These are phyloP conservation scores for Dalbergia cultrata DNA, from an alignment of 306 rosid species.

Conservation along the genomic window DNA sequence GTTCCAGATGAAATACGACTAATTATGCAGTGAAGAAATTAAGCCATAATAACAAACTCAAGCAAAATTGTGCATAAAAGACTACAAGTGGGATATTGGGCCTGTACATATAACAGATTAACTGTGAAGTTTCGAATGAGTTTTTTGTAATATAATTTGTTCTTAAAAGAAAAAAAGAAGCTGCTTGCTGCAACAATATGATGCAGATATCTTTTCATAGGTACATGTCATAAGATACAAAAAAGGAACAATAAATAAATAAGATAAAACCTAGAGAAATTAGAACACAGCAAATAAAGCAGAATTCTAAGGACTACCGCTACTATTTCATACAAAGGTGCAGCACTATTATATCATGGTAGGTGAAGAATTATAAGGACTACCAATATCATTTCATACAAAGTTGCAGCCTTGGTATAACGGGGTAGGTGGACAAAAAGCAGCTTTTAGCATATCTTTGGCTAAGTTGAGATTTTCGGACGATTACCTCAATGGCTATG, in stretches of 20 bases:
- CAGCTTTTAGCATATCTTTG: slow-evolving; percentile 25
- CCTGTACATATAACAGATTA: not conserved
- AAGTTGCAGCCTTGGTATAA: slow-evolving; percentile 7
- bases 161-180: too few species aligned
- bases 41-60: not conserved
- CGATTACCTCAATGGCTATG: slow-evolving; percentile 83
- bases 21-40: not conserved
- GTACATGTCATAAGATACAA: not conserved
- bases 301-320: slow-evolving; percentile 1
- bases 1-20: not conserved
- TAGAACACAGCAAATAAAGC: slow-evolving; percentile 6
- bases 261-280: slow-evolving; percentile 11
- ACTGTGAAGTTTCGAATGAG: not conserved
- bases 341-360: not conserved
- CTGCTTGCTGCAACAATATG: not conserved
- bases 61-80: not conserved
- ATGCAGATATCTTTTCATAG: slow-evolving; percentile 21
- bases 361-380: slow-evolving; percentile 13
- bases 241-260: not conserved
- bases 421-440: slow-evolving; percentile 19
- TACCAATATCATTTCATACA: not conserved
- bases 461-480: slow-evolving; percentile 23
- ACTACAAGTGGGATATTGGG: not conserved
- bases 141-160: not conserved
- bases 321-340: slow-evolving; percentile 5